Evolutionary conservation across 805 yeast genomes (phyloP).

Genomic region (Ogataea methylovora): DNA sequence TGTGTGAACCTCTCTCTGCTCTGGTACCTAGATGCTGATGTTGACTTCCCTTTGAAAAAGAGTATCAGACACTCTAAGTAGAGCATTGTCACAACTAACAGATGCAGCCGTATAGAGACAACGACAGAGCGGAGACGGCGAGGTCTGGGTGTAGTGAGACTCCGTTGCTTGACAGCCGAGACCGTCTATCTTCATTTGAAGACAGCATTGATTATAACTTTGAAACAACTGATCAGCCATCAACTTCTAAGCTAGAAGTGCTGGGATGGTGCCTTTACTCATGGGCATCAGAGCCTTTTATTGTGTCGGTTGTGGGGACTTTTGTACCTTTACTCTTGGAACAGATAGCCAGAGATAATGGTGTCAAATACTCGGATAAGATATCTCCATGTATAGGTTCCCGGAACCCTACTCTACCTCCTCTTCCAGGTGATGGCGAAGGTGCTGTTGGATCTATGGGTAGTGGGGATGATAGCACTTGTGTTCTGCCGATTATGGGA

Average conservation of each 20-base stretch:
- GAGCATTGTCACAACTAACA: too few species aligned
- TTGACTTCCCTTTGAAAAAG: too few species aligned
- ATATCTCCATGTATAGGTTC: conserved; percentile 40
- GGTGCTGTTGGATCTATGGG: background rate
- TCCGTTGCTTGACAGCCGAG: too few species aligned
- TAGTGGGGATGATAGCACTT: conserved; percentile 10
- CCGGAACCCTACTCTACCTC: conserved; percentile 19
- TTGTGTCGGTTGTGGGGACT: conserved; percentile 73
- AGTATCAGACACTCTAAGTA: too few species aligned
- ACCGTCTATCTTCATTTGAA: too few species aligned
- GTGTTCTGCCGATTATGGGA: conserved; percentile 26
- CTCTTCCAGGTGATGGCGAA: conserved; percentile 9
- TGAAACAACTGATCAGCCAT: too few species aligned
- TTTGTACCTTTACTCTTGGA: conserved; percentile 68
- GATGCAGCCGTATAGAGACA: too few species aligned
- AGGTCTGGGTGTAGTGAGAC: too few species aligned
- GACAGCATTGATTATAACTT: too few species aligned
- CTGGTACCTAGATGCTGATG: too few species aligned
- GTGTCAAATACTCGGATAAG: conserved; percentile 55
- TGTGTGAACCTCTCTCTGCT: too few species aligned
- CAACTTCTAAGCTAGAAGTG: conserved; percentile 35
- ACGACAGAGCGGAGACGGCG: too few species aligned
- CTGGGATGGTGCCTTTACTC: conserved; percentile 65
- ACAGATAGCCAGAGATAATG: conserved; percentile 65
- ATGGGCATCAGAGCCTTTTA: conserved; percentile 76